A percentile compares a stretch with the other conserved stretches of the same genome.
Evolutionary conservation across 225 moss, liverwort and hornwort genomes (phyloP).

Genomic region (Bryum argenteum): DNA sequence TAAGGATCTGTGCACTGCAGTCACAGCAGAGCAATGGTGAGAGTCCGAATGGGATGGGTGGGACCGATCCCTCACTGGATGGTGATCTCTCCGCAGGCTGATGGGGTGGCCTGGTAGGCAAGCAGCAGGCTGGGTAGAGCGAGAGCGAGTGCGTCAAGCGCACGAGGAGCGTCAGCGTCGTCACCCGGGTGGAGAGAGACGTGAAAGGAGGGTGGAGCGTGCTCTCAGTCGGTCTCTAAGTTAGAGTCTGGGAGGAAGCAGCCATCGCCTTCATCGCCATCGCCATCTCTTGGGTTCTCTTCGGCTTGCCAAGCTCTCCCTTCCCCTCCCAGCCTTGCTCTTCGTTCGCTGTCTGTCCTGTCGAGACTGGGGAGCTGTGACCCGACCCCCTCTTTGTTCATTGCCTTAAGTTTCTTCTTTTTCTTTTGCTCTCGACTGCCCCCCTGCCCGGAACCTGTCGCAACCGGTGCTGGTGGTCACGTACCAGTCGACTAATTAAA

Average conservation of each 20-base stretch:
- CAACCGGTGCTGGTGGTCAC: not conserved
- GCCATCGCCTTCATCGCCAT: slow-evolving; percentile 26
- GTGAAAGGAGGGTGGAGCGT: slow-evolving; percentile 12
- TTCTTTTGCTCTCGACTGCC: not conserved
- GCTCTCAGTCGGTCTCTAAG: not conserved
- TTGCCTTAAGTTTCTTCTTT: not conserved
- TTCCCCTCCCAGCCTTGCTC: not conserved
- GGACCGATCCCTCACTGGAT: no score
- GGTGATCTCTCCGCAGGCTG: no score
- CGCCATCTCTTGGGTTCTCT: slow-evolving; percentile 22
- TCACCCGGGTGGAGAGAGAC: slow-evolving; percentile 34
- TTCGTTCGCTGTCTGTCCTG: slow-evolving; percentile 42
- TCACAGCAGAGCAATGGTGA: no score
- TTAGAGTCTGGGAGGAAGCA: not conserved
- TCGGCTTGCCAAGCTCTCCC: slow-evolving; percentile 4
- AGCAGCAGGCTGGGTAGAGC: not conserved
- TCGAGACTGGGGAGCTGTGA: slow-evolving; percentile 16
- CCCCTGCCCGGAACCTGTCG: not conserved
- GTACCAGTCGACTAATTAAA: not conserved
- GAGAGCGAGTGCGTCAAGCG: not conserved
- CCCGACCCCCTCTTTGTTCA: not conserved
- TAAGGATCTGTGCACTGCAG: no score
- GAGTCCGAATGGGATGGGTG: no score
- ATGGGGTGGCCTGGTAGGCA: not conserved
- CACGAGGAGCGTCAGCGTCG: slow-evolving; percentile 42